Percentiles rank a stretch among this genome's conserved stretches.
phyloP scores from a whole-genome alignment of 1,284 basidiomycete genomes.

The Mycena citricolor region DNA sequence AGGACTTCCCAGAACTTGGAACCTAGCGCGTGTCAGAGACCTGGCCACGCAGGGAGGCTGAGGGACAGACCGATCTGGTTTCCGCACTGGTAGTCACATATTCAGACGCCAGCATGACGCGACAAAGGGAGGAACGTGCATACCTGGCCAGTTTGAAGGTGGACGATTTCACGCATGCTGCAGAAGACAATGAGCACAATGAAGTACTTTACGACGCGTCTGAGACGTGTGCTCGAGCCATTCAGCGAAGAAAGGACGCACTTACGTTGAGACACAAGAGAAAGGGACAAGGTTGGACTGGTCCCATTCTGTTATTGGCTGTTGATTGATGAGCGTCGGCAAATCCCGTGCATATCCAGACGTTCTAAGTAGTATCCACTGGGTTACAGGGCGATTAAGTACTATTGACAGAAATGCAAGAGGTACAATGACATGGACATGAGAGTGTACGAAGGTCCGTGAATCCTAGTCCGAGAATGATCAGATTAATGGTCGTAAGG shows the following conservation, averaged over 20 bases:
- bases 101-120: constrained; percentile 3
- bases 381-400: not conserved
- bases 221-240: constrained; percentile 19
- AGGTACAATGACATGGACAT: constrained; percentile 4
- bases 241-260: constrained; percentile 2
- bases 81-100: constrained; percentile 81
- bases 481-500: constrained; percentile 10
- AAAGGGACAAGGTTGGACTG: constrained; percentile 6
- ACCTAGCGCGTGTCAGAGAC: constrained; percentile 45
- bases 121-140: constrained; percentile 27
- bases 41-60: constrained; percentile 20
- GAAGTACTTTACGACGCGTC: too few species aligned
- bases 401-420: not conserved
- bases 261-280: constrained; percentile 4
- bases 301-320: not conserved
- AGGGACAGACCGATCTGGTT: constrained; percentile 86
- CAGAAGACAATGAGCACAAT: constrained; percentile 21
- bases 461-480: constrained; percentile 1
- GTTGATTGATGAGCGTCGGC: not conserved
- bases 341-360: not conserved
- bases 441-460: constrained; percentile 14
- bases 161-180: constrained; percentile 97
- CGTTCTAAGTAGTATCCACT: not conserved
- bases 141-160: constrained; percentile 94
- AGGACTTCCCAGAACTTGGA: constrained; percentile 99